A percentile compares a stretch with the other conserved stretches of the same genome.
phyloP scores from a whole-genome alignment of 352 stramenopile species.

The Pythium dissimile region DNA sequence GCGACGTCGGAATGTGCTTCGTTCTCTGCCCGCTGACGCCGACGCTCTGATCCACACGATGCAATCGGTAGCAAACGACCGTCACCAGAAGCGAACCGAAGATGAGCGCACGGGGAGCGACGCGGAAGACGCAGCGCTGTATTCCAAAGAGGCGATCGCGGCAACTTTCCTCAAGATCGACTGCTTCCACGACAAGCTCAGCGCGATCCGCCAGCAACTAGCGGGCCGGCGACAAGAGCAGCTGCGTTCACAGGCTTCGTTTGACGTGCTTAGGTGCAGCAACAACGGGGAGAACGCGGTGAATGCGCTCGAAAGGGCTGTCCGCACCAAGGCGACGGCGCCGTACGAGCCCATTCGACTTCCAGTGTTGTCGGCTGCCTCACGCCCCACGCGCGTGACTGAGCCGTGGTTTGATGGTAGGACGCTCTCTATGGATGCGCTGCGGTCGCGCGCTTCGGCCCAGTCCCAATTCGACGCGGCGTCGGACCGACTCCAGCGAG shows the following conservation, averaged over 20 bases:
- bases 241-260: not conserved
- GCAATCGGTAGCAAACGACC: not conserved
- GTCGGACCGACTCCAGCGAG: constrained; percentile 19
- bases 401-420: constrained; percentile 22
- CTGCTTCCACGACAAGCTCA: constrained; percentile 38
- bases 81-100: not conserved
- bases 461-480: constrained; percentile 35
- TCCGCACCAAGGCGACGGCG: not conserved
- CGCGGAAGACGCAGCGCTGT: not conserved
- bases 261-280: not conserved
- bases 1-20: not conserved
- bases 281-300: constrained; percentile 3
- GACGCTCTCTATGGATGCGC: constrained; percentile 32
- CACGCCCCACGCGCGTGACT: not conserved
- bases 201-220: constrained; percentile 37
- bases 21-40: not conserved
- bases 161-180: constrained; percentile 39
- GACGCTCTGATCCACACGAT: not conserved
- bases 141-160: constrained; percentile 21
- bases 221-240: constrained; percentile 19
- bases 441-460: constrained; percentile 28
- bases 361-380: constrained; percentile 10
- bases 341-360: constrained; percentile 15
- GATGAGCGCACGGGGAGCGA: not conserved
- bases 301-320: not conserved